Base-by-base conservation (phyloP, 495 filamentous ascomycete genomes). In the Hyaloscypha finlandica region DNA sequence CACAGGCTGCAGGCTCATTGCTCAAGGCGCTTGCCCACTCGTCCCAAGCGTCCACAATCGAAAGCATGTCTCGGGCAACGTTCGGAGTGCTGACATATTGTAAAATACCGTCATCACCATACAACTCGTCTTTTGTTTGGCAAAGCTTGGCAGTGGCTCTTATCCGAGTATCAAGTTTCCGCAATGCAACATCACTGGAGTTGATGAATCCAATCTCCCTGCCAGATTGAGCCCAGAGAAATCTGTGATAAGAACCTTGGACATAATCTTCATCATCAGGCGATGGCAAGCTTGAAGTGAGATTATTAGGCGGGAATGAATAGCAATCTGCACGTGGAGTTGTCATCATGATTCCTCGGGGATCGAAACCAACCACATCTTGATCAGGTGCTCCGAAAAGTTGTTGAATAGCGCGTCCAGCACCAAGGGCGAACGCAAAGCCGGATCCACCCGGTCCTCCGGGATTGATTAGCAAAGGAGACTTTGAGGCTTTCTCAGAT, bases 291-390 rank as follows among this genome's bases (percentile, higher is more conserved):
- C 11, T 48, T 48, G 42, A 48, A 12, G 9, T 4, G 9, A 48
- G 42, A 16, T 29, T 29, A 0, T 14, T 1, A 45, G 59, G n/a
- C 33, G n/a, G 69, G 59, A 30, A 73, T 6, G 80, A 78, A 61
- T 84, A 86, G 73, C 85, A 88, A 14, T 79, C 71, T 37, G 81
- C 71, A 30, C 77, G 65, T 0, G 85, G 85, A 2, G 76, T 79
- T 1, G 84, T 83, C 4, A 76, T 73, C 51, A 84, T 83, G 53
- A 87, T 77, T 8, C 84, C 85, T 3, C 85, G 77, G 4, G 85
- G 85, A 65, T 88, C 85, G 74, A 83, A 86, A 16, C 83, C 80
- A 32, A 87, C 73, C 35, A 87, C 77, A 63, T 75, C 72, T 67
- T 74, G 74, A 30, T 74, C 73, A 48, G 42, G 42, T 0, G 61